Evolutionary conservation across 345 rosid genomes (phyloP).

Genomic region (Salix suchowensis): DNA sequence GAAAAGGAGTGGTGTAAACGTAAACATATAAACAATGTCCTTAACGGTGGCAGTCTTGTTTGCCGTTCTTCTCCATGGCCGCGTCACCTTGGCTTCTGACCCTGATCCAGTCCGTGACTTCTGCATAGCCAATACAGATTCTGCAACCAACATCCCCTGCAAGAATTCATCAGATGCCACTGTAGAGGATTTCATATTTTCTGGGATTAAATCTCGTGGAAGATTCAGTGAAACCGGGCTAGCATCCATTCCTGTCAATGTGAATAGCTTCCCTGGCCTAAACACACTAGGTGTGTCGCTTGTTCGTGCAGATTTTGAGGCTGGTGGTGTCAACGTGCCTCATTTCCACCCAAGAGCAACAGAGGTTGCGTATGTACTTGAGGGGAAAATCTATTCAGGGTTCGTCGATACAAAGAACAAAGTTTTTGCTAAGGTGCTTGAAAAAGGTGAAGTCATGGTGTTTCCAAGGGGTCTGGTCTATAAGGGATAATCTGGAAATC

Average conservation of each 20-base stretch:
- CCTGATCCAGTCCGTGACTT: conserved; percentile 79
- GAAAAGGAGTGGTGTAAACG: background rate
- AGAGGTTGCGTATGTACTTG: conserved; percentile 54
- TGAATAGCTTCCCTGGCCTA: conserved; percentile 60
- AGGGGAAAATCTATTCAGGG: conserved; percentile 68
- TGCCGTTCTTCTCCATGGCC: conserved; percentile 18
- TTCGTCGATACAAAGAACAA: conserved; percentile 61
- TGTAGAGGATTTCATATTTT: conserved; percentile 57
- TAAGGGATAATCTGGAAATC: too few species aligned
- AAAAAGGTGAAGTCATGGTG: conserved; percentile 82
- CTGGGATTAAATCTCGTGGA: conserved; percentile 53
- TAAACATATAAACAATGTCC: conserved; percentile 14
- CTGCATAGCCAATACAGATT: conserved; percentile 42
- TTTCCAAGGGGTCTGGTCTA: conserved; percentile 70
- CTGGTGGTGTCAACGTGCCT: conserved; percentile 64
- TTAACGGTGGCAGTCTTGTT: conserved; percentile 10
- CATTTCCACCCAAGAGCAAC: conserved; percentile 83
- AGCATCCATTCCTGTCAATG: conserved; percentile 53
- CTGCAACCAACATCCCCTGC: conserved; percentile 33
- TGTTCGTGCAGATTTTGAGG: conserved; percentile 66
- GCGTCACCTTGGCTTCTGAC: conserved; percentile 49
- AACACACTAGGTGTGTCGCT: conserved; percentile 68
- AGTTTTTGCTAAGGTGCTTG: conserved; percentile 61
- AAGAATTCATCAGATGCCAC: conserved; percentile 60
- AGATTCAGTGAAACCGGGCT: conserved; percentile 51